Evolutionary conservation across 768 basidiomycete genomes (phyloP), one percentile per base, ranked within the genome.

Genomic region (Strobilomyces confusus): DNA sequence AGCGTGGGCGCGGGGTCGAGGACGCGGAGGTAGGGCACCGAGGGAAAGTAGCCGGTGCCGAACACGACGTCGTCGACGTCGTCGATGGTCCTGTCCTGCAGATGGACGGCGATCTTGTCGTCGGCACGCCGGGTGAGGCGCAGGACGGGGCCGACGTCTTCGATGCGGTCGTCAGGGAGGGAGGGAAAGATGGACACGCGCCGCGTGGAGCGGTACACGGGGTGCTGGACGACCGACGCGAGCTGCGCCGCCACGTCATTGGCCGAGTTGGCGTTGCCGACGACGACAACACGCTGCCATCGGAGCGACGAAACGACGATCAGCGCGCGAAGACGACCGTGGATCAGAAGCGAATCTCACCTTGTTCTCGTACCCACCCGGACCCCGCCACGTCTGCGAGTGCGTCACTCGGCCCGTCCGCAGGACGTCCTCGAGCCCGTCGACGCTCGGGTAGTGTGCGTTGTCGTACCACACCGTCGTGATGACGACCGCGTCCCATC

Each of bases 241-340:
- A 80, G 68, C 33, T 80, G 78, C 1, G 75, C 73, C 1, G 77
- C 76, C 36, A 81, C 76, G 45, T 81, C 80, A 57, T 81, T 81
- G 33, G 73, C 70, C 2, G 80, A 80, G 46, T 80, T 78, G 19
- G 76, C 80, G 22, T 80, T 80, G 12, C 76, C 80, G 4, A 81
- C 62, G 11, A 81, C 70, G 1, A 79, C 68, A 20, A 74, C 69
- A 17, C 73, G 72, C 80, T 81, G 43, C 5, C 5, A 14, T n/a
- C n/a, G 29, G 7, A 29, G 8, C 6, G 34, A 8, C 6, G 8
- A 41, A n/a, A 15, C 14, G 1, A 26, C 23, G 20, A 22, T 12
- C 5, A 19, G 12, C 44, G 9, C 55, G 22, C 22, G 3, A 12
- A 12, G 4, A 15, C 20, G 33, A 11, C 9, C n/a, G n/a, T n/a